Base-by-base conservation (phyloP, 208 protist genomes). In the Trichomonas gallinae region DNA sequence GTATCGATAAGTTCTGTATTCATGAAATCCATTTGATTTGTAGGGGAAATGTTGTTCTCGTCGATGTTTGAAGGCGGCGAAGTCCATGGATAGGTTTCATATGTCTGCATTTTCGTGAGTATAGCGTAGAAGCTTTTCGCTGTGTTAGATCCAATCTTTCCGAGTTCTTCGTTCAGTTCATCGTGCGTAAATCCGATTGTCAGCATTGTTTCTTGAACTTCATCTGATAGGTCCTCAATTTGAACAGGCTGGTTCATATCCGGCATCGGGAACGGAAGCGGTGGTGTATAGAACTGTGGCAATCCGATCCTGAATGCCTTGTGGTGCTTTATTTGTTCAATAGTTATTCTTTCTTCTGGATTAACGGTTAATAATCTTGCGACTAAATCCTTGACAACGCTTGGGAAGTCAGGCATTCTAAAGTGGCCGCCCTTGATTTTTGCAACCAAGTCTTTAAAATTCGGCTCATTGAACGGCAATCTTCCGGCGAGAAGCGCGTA, bases 401-500 rank as follows among this genome's bases (percentile, higher is more conserved):
- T n/a, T 15, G 87, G 17, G 15, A 51, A 51, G 44, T 58, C 40
- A 11, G 87, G 87, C 17, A 51, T 42, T 40, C 26, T 26, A 15
- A 51, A 34, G 21, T 93, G 17, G 15, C 87, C 87, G 8, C 46
- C 46, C 44, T 42, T 93, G 36, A 93, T 44, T 51, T 93, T 93
- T 21, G n/a, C 11, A 51, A 34, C 44, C 10, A 93, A 44, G 26
- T 51, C 44, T 34, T 51, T 26, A 26, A 93, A 51, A 48, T 48
- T 38, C 31, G 23, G 23, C 17, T 40, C 87, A 26, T 93, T 44
- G n/a, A 93, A 93, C 26, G 87, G 87, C 1, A 93, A 58, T 34
- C 13, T 46, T 0, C 83, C 96, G 42, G 96, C n/a, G 9, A 97
- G 89, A 85, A 97, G 63, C 10, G 96, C 96, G 45, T 96, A 97